These are phyloP conservation scores for Echites panduratus DNA, from an alignment of 257 asterid species.

Conservation along the genomic window DNA sequence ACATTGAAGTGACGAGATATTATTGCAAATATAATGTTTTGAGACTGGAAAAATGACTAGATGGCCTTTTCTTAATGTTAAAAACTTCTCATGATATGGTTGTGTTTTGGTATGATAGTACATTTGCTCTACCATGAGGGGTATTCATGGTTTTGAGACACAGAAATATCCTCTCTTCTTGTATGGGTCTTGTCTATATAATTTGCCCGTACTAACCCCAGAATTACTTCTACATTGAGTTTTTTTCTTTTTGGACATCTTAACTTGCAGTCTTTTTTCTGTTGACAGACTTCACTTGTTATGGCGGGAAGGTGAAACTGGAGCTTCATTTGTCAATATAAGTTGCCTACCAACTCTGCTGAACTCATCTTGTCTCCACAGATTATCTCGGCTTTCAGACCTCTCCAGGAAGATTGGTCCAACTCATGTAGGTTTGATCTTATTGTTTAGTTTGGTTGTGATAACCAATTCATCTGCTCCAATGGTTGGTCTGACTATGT, in stretches of 20 bases:
- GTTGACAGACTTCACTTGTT: constrained; percentile 61
- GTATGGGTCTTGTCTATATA: not conserved
- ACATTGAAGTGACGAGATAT: not conserved
- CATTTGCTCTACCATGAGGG: not conserved
- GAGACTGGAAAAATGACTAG: not conserved
- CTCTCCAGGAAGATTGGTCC: constrained; percentile 36
- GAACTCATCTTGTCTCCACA: constrained; percentile 78
- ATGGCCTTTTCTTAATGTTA: not conserved
- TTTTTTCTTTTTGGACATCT: not conserved
- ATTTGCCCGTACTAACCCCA: not conserved
- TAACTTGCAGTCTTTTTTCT: constrained; percentile 8
- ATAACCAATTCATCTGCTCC: not conserved
- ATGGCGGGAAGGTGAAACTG: constrained; percentile 61
- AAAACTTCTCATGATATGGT: not conserved
- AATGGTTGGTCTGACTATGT: not conserved
- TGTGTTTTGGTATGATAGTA: not conserved
- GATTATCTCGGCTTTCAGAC: constrained; percentile 46
- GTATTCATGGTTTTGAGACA: not conserved
- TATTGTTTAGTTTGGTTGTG: constrained; percentile 12
- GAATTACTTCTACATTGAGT: not conserved
- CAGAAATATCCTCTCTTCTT: not conserved
- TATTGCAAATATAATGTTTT: not conserved
- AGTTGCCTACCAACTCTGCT: constrained; percentile 79
- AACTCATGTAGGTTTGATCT: constrained; percentile 46
- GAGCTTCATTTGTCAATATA: constrained; percentile 66